Evolutionary conservation across 2,329 filamentous ascomycete species (phyloP), one percentile per base, ranked within the genome.

Genomic region (Ambrosiella cleistominuta): DNA sequence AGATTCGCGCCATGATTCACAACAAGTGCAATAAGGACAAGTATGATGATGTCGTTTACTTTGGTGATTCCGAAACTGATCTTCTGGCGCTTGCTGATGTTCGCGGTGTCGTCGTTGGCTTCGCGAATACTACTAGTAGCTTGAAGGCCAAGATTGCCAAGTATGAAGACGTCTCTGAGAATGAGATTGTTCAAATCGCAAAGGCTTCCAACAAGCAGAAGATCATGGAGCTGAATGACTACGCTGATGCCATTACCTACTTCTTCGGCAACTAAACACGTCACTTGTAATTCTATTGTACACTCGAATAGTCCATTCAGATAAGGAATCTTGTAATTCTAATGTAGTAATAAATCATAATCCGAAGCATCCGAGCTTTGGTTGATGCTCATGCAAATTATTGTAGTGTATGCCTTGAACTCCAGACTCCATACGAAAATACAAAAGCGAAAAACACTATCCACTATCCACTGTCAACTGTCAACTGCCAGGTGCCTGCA

Each of bases 1-100:
- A 69, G 2, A 63, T 77, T 60, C 57, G 65, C n/a, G 63, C 66
- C 6, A 62, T 72, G 49, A 60, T 63, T 38, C 61, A 51, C 38
- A 57, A 57, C 6, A 64, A 64, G n/a, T 52, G 53, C 7, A 62
- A 64, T 3, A 49, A 12, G 7, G 37, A 27, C 12, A 40, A 27
- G 52, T 54, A 54, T 12, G 62, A 59, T 1, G 58, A 62, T 58
- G 64, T 69, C n/a, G 65, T 77, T n/a, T 81, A 81, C 66, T 73
- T 80, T 64, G 78, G 78, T 7, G 78, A 81, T 64, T 79, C 78
- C 36, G 71, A 71, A 1, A 80, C 78, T 1, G 78, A 81, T 64
- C 66, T 81, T 58, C 72, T 75, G 64, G 81, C 78, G 60, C 66
- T 81, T 42, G 62, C 78, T 3, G 64, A 66, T 19, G 66, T 65